phyloP scores from a whole-genome alignment of 768 basidiomycete genomes.

The Kwoniella mangroviensis region DNA sequence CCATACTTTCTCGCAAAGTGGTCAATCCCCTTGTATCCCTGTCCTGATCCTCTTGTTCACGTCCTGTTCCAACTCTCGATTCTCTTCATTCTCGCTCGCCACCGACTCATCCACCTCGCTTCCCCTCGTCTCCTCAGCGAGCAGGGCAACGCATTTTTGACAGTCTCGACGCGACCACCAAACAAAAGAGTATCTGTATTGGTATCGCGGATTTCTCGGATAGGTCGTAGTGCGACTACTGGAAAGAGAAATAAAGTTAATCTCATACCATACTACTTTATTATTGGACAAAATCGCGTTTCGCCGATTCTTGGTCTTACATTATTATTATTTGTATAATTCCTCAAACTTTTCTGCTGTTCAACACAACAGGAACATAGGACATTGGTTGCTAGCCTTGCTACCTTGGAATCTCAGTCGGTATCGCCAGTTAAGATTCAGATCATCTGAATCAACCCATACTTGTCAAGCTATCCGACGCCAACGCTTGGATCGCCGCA shows the following conservation, averaged over 20 bases:
- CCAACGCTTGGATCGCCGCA: slow-evolving; percentile 12
- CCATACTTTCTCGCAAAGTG: not conserved
- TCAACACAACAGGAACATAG: slow-evolving; percentile 9
- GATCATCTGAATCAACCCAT: not conserved
- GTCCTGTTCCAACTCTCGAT: not conserved
- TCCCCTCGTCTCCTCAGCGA: not conserved
- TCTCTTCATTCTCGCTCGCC: not conserved
- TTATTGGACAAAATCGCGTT: slow-evolving; percentile 12
- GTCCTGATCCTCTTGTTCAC: not conserved
- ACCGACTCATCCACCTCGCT: not conserved
- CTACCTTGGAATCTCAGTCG: no score
- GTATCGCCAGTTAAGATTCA: not conserved
- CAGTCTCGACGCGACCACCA: not conserved
- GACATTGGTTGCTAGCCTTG: not conserved
- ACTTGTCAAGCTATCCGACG: not conserved
- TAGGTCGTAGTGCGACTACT: not conserved
- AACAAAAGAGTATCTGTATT: not conserved
- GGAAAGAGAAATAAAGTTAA: not conserved
- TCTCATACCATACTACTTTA: not conserved
- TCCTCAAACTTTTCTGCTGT: slow-evolving; percentile 6
- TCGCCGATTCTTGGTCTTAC: slow-evolving; percentile 9
- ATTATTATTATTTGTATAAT: not conserved
- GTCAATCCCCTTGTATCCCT: not conserved
- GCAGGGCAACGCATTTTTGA: not conserved
- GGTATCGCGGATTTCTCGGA: slow-evolving; percentile 4